phyloP scores from a whole-genome alignment of 768 basidiomycete genomes.

The Pisolithus orientalis region DNA sequence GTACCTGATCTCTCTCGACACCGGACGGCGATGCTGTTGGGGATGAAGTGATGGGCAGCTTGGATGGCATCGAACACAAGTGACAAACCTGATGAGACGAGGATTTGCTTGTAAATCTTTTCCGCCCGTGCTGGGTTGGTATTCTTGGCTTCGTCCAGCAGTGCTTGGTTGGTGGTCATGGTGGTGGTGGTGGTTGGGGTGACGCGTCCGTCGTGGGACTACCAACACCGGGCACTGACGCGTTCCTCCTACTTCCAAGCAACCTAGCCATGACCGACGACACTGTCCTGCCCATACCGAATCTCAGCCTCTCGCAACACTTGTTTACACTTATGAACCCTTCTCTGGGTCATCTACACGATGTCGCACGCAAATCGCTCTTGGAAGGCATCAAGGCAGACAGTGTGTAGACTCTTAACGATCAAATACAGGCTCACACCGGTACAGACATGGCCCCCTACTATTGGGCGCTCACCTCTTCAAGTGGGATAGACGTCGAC shows the following conservation, averaged over 20 bases:
- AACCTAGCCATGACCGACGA: too few species aligned
- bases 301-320: conserved; percentile 49
- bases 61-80: neutral
- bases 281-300: conserved; percentile 70
- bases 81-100: conserved; percentile 29
- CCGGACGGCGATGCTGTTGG: conserved; percentile 28
- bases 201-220: conserved; percentile 1
- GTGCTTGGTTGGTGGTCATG: conserved; percentile 8
- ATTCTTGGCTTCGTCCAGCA: conserved; percentile 45
- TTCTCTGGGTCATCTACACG: conserved; percentile 56
- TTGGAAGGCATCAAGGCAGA: conserved; percentile 75
- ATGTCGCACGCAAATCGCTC: conserved; percentile 56
- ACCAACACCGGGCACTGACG: neutral
- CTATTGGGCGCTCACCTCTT: conserved; percentile 59
- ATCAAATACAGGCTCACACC: neutral
- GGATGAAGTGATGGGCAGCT: neutral
- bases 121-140: conserved; percentile 61
- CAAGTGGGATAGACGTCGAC: too few species aligned
- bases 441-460: conserved; percentile 86
- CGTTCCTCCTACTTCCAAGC: neutral
- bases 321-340: conserved; percentile 67
- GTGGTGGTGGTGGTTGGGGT: neutral
- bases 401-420: conserved; percentile 33
- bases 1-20: conserved; percentile 46
- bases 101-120: conserved; percentile 52